Percentiles rank a stretch among this genome's conserved stretches.
phyloP scores from a whole-genome alignment of 2,329 filamentous ascomycete species.

The Penicillium sp. region DNA sequence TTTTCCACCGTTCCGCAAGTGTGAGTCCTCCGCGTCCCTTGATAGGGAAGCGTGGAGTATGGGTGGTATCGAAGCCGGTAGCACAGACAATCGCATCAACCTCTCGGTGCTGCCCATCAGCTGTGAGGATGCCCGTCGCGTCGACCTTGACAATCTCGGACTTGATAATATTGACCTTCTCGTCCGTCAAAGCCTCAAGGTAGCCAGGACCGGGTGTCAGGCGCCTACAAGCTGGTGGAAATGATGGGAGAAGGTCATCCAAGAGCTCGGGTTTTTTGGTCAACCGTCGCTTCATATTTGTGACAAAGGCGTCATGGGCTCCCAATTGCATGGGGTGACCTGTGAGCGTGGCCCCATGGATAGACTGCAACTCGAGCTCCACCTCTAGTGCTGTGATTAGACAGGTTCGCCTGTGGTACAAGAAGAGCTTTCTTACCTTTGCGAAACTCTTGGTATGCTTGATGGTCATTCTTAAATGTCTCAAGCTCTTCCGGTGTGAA shows the following conservation, averaged over 20 bases:
- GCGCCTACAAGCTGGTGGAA: constrained; percentile 45
- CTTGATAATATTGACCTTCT: constrained; percentile 62
- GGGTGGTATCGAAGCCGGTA: constrained; percentile 42
- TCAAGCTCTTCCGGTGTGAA: constrained; percentile 37
- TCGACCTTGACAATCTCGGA: constrained; percentile 52
- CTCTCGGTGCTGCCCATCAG: constrained; percentile 35
- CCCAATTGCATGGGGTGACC: constrained; percentile 32
- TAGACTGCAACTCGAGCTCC: constrained; percentile 35
- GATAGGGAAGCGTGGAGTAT: constrained; percentile 38
- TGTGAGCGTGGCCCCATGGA: constrained; percentile 31
- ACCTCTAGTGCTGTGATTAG: constrained; percentile 23
- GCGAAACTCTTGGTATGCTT: constrained; percentile 35
- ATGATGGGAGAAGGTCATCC: constrained; percentile 43
- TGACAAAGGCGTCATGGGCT: constrained; percentile 25
- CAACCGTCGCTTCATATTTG: constrained; percentile 38
- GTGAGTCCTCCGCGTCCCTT: constrained; percentile 31
- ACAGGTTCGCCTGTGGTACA: background rate
- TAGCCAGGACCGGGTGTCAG: constrained; percentile 51
- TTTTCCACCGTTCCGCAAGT: constrained; percentile 33
- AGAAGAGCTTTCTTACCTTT: constrained; percentile 28
- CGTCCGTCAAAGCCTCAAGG: constrained; percentile 62
- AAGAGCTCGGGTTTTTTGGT: constrained; percentile 37
- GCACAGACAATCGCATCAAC: constrained; percentile 42
- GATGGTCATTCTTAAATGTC: constrained; percentile 33
- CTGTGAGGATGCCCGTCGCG: constrained; percentile 34